Percentiles rank a stretch among this genome's conserved stretches.
phyloP scores from a whole-genome alignment of 768 basidiomycete genomes.

The Suillus sp. region DNA sequence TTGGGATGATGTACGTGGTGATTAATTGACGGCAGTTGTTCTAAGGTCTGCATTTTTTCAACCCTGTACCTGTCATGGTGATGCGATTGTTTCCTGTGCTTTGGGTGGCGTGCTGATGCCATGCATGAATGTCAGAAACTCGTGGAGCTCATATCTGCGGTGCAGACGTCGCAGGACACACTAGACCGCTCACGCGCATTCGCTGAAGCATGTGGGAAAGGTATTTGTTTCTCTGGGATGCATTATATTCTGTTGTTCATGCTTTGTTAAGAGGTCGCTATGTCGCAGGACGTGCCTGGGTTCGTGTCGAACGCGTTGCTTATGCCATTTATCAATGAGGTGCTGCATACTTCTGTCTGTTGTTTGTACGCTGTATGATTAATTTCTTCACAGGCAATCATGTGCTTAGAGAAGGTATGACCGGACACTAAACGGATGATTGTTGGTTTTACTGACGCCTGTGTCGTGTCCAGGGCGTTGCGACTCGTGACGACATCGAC shows the following conservation, averaged over 20 bases:
- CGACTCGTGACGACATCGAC: conserved; percentile 93
- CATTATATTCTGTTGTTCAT: background rate
- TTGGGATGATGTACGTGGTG: background rate
- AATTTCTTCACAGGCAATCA: conserved; percentile 66
- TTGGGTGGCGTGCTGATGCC: background rate
- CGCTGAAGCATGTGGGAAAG: conserved; percentile 89
- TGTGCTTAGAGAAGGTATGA: conserved; percentile 84
- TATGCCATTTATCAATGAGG: conserved; percentile 97
- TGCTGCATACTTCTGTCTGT: conserved; percentile 35
- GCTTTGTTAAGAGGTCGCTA: conserved; percentile 72
- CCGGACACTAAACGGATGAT: background rate
- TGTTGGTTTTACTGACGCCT: background rate
- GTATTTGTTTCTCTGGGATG: conserved; percentile 34
- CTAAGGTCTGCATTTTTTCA: conserved; percentile 89
- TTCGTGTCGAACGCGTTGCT: conserved; percentile 94
- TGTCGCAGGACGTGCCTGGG: conserved; percentile 89
- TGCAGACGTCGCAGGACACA: conserved; percentile 83
- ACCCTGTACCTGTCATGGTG: conserved; percentile 97
- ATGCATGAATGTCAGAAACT: conserved; percentile 58
- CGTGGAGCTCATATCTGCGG: conserved; percentile 91
- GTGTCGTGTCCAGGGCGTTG: conserved; percentile 66
- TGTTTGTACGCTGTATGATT: background rate
- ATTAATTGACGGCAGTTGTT: conserved; percentile 7
- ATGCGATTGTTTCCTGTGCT: background rate
- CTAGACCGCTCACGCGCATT: conserved; percentile 78